Base-by-base conservation (phyloP, 2,329 filamentous ascomycete species). In the Metarhizium robertsii region DNA sequence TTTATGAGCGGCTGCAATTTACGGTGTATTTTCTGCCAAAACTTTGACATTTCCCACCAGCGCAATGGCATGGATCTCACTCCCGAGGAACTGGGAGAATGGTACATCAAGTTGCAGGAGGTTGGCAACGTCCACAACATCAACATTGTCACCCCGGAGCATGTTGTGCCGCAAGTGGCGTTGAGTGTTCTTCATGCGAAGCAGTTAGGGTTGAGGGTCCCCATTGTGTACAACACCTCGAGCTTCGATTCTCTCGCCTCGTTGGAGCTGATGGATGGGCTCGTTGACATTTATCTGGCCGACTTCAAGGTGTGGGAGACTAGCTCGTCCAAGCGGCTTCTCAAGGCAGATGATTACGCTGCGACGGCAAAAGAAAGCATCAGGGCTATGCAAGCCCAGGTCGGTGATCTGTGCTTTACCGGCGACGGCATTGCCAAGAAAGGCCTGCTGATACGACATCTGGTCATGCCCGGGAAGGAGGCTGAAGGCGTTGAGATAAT, bases 81-180 rank as follows among this genome's bases (percentile, higher is more conserved):
- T 0, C 87, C 88, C 0, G 87, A 92, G 67, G 81, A 91, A 66
- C 78, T 95, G 4, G 90, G 80, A 5, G 84, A 87, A 53, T 94
- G 90, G 90, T 92, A 87, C 69, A 64, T 94, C 56, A 94, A 94
- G 71, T 73, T 95, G 47, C 89, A 94, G 67, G 78, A 88, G 32
- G 79, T 89, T 2, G 90, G 88, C n/a, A 73, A 78, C 8, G 87
- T 90, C n/a, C 89, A 95, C 73, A 94, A 94, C 67, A 92, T 95
- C 76, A 94, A 95, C 68, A 81, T 92, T 25, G 81, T 95, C 56
- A 95, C 89, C 0, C 89, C 90, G 0, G 90, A 95, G 66, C 90
- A 95, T 67, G 87, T 95, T 18, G 89, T 91, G 4, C 88, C 90
- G 0, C 90, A 94, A 67, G 87, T 94, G 10, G 88, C 82, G 1